Conservation (phyloP, 345 rosid genomes). For the Gossypium rotundifolium region DNA sequence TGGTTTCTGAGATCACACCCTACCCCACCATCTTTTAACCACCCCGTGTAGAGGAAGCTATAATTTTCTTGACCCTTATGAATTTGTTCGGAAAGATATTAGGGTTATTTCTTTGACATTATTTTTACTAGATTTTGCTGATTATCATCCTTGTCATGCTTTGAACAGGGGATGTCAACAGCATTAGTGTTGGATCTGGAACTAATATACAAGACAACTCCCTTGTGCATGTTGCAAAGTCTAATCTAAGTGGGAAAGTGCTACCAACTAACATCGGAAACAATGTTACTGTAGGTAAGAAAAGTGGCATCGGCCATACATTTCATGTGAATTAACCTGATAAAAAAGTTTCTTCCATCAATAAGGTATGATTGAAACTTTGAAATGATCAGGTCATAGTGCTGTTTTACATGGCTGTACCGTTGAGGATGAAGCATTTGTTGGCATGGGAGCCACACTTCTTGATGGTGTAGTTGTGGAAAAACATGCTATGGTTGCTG, state of each 20-base stretch:
- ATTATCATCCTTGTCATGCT: constrained; percentile 1
- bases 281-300: constrained; percentile 91
- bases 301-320: background rate
- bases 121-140: background rate
- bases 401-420: constrained; percentile 96
- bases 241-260: constrained; percentile 89
- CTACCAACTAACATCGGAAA: constrained; percentile 79
- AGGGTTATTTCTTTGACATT: background rate
- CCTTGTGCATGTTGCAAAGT: constrained; percentile 91
- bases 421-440: constrained; percentile 84
- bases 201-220: constrained; percentile 98
- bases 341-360: background rate
- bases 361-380: constrained; percentile 16
- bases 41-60: background rate
- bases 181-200: constrained; percentile 70
- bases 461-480: constrained; percentile 89
- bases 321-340: background rate
- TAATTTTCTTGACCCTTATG: background rate
- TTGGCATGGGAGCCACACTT: constrained; percentile 90
- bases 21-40: background rate
- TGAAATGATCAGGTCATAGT: constrained; percentile 67
- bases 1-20: background rate
- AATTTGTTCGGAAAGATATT: background rate
- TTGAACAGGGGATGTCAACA: constrained; percentile 75
- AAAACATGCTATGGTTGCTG: constrained; percentile 90